Conservation (phyloP, 306 rosid species). For the Pterocarpus santalinus region DNA sequence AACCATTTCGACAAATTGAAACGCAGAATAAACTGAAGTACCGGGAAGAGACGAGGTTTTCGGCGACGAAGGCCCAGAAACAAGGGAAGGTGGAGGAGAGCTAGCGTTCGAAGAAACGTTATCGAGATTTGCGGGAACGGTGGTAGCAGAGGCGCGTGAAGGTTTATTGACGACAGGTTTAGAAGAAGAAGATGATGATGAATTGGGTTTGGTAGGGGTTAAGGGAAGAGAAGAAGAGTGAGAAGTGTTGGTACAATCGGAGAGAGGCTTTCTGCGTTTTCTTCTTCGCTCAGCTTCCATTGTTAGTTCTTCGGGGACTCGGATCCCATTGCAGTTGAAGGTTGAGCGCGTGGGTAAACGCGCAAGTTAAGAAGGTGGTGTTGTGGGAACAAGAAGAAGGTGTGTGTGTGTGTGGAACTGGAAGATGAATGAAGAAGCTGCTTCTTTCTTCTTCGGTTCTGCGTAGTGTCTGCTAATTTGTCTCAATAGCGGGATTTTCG, state of each 20-base stretch:
- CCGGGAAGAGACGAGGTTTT: conserved; percentile 39
- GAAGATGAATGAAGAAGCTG: conserved; percentile 24
- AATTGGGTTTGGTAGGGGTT: conserved; percentile 49
- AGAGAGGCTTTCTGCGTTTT: conserved; percentile 63
- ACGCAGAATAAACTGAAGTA: neutral
- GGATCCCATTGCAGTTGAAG: neutral
- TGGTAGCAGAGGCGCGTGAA: conserved; percentile 1
- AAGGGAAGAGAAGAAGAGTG: conserved; percentile 35
- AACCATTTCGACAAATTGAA: neutral
- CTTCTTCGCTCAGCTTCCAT: conserved; percentile 57
- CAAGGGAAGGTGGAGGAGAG: conserved; percentile 17
- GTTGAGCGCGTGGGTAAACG: neutral
- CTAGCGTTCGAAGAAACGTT: conserved; percentile 45
- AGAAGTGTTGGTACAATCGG: conserved; percentile 70
- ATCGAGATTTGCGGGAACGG: neutral
- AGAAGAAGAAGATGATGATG: conserved; percentile 35
- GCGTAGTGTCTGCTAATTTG: neutral
- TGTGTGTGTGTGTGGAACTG: neutral
- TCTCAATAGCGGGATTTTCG: conserved; percentile 14
- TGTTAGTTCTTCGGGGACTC: conserved; percentile 7
- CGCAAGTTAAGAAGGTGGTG: neutral
- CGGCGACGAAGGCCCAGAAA: conserved; percentile 44
- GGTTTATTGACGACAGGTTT: neutral
- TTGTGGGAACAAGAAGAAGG: neutral
- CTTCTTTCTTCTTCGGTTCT: neutral